phyloP scores from a whole-genome alignment of 73 alveolate species.

The Stentor coeruleus region DNA sequence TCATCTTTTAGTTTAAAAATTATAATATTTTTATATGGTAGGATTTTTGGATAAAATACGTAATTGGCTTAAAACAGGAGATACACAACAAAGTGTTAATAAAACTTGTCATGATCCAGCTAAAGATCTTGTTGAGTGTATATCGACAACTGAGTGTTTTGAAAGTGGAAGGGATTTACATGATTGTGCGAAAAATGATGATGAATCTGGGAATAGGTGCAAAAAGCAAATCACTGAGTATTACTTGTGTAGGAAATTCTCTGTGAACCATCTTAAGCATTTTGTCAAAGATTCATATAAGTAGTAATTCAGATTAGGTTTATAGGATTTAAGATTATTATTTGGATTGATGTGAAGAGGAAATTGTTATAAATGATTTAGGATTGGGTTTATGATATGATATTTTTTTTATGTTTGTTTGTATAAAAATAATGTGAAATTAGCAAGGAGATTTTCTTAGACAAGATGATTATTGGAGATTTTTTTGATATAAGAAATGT shows the following conservation, averaged over 20 bases:
- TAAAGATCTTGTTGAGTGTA: conserved; percentile 19
- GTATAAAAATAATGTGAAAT: too few relatives aligned
- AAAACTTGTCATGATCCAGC: conserved; percentile 26
- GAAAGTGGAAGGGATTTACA: conserved; percentile 11
- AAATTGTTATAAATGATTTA: too few relatives aligned
- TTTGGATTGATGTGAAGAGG: too few relatives aligned
- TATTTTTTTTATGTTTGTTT: too few relatives aligned
- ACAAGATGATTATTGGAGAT: too few relatives aligned
- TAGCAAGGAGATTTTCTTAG: too few relatives aligned
- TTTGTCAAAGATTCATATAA: conserved; percentile 22
- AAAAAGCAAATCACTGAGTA: neutral
- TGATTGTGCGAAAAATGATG: conserved; percentile 14
- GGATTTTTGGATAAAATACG: conserved; percentile 8
- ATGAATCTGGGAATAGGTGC: neutral
- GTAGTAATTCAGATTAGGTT: conserved; percentile 1
- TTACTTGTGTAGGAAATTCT: conserved; percentile 12
- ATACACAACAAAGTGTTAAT: neutral
- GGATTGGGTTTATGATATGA: too few relatives aligned
- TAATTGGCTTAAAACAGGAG: conserved; percentile 24
- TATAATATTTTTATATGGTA: neutral
- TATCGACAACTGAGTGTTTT: conserved; percentile 8
- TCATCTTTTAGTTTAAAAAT: too few relatives aligned
- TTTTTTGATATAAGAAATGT: too few relatives aligned
- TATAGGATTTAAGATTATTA: too few relatives aligned
- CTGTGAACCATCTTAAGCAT: conserved; percentile 8